These are phyloP conservation scores for Syzygium syzygioides DNA, from an alignment of 441 rosid species.

Conservation along the genomic window DNA sequence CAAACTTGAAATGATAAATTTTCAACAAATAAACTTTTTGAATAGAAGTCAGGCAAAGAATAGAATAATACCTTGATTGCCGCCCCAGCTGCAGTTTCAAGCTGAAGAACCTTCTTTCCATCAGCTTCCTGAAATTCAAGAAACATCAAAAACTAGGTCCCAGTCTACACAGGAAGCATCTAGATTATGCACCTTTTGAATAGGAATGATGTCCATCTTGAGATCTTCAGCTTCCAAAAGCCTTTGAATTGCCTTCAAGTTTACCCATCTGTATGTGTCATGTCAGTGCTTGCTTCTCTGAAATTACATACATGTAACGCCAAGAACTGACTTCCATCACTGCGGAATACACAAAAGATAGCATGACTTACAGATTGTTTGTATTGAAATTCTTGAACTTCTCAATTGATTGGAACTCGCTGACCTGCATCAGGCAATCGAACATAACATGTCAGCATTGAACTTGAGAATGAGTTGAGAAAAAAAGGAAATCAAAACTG, in stretches of 20 bases:
- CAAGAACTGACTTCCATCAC: not conserved
- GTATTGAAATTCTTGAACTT: slow-evolving; percentile 94
- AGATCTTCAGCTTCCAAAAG: slow-evolving; percentile 81
- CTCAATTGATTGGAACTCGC: slow-evolving; percentile 90
- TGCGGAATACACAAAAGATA: not conserved
- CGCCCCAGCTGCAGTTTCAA: slow-evolving; percentile 91
- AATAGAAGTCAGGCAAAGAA: not conserved
- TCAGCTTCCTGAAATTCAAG: slow-evolving; percentile 65
- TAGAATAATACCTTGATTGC: slow-evolving; percentile 54
- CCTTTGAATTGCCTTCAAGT: slow-evolving; percentile 77
- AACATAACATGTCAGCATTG: not conserved
- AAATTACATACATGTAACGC: not conserved
- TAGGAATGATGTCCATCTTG: slow-evolving; percentile 90
- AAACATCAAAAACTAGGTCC: not conserved
- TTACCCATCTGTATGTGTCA: slow-evolving; percentile 57
- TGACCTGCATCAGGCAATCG: slow-evolving; percentile 43
- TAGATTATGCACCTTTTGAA: slow-evolving; percentile 50
- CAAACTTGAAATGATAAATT: slow-evolving; percentile 2
- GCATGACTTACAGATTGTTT: slow-evolving; percentile 64
- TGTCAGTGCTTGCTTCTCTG: too few species aligned
- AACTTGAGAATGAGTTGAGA: not conserved
- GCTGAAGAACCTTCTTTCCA: slow-evolving; percentile 88
- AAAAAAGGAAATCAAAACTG: not conserved
- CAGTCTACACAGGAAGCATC: not conserved
- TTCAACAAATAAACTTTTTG: not conserved